Percentiles rank a stretch among this genome's conserved stretches.
phyloP scores from a whole-genome alignment of 2,329 filamentous ascomycete species.

The Xylaria sp. region DNA sequence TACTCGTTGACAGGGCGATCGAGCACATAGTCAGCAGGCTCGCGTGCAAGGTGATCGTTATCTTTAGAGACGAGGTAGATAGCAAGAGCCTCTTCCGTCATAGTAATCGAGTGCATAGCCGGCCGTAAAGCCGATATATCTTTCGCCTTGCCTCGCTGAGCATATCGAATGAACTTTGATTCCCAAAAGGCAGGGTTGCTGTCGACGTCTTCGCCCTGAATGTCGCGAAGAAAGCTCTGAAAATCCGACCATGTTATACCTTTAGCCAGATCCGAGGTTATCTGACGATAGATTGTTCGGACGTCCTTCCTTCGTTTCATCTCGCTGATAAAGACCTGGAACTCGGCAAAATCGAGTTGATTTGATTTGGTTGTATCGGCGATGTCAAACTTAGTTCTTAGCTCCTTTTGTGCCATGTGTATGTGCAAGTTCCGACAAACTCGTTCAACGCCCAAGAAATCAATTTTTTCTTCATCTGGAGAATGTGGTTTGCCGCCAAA shows the following conservation, averaged over 20 bases:
- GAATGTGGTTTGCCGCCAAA: constrained; percentile 63
- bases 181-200: constrained; percentile 75
- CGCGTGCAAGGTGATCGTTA: constrained; percentile 74
- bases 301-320: constrained; percentile 89
- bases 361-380: constrained; percentile 74
- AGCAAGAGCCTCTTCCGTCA: constrained; percentile 83
- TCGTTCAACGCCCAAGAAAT: constrained; percentile 81
- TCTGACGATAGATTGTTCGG: constrained; percentile 73
- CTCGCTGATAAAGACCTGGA: constrained; percentile 82
- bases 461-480: constrained; percentile 75
- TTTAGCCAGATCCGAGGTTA: constrained; percentile 67
- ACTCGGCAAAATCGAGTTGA: constrained; percentile 80
- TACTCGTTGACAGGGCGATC: constrained; percentile 94
- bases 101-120: constrained; percentile 64
- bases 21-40: constrained; percentile 71
- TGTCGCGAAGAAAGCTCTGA: constrained; percentile 75
- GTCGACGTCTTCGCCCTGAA: constrained; percentile 81
- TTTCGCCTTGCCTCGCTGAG: constrained; percentile 66
- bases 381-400: constrained; percentile 78
- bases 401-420: constrained; percentile 80
- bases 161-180: constrained; percentile 75
- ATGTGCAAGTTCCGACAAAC: constrained; percentile 93
- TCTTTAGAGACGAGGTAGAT: constrained; percentile 79
- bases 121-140: constrained; percentile 57
- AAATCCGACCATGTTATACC: constrained; percentile 81